Evolutionary conservation across 2,329 filamentous ascomycete species (phyloP).

Genomic region (Colletotrichum sublineola): DNA sequence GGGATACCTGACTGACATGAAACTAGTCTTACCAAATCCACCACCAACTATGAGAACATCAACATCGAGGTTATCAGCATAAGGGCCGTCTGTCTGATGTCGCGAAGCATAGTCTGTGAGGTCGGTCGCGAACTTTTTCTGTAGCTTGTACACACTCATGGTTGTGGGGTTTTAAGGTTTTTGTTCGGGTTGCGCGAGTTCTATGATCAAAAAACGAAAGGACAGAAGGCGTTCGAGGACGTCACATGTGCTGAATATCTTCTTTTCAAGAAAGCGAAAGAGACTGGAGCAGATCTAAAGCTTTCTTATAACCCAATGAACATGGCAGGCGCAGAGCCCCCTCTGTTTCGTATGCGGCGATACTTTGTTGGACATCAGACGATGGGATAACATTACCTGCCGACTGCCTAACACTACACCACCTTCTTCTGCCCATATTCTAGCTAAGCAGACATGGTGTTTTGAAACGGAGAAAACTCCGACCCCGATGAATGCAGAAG

Average conservation of each 20-base stretch:
- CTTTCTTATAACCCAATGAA: constrained; percentile 10
- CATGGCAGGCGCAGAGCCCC: neutral
- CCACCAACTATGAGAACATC: constrained; percentile 61
- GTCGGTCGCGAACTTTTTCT: constrained; percentile 58
- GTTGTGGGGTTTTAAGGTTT: neutral
- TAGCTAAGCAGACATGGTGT: neutral
- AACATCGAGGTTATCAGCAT: constrained; percentile 58
- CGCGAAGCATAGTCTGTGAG: constrained; percentile 54
- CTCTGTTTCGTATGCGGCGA: constrained; percentile 23
- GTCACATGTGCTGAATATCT: neutral
- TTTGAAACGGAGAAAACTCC: neutral
- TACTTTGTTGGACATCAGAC: constrained; percentile 30
- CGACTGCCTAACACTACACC: neutral
- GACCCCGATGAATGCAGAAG: neutral
- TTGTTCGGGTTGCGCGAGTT: neutral
- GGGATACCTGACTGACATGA: neutral
- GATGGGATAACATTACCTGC: neutral
- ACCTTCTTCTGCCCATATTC: neutral
- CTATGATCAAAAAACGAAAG: too few species aligned
- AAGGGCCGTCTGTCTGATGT: constrained; percentile 52
- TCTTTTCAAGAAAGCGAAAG: neutral
- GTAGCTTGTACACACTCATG: constrained; percentile 43
- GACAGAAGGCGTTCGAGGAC: too few species aligned
- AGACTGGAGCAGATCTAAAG: neutral
- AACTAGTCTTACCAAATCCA: constrained; percentile 50